phyloP scores from a whole-genome alignment of 139 green algal species.

The Pleodorina starrii region DNA sequence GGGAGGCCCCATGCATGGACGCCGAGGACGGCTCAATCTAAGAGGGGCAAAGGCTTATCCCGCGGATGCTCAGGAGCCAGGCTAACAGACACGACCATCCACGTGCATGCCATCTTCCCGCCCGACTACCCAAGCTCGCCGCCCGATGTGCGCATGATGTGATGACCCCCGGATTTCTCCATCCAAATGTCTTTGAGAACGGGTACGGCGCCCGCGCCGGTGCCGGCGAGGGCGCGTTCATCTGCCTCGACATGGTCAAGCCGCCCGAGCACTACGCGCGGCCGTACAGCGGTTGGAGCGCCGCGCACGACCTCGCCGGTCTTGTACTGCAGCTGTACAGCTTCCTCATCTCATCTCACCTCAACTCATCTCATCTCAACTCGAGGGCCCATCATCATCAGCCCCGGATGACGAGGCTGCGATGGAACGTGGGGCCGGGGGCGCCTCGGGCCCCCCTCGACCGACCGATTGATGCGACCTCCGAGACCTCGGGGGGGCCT shows the following conservation, averaged over 20 bases:
- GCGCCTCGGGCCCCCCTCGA: too few relatives aligned
- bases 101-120: constrained; percentile 53
- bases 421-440: too few relatives aligned
- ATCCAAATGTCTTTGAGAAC: constrained; percentile 46
- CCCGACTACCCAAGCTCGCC: constrained; percentile 30
- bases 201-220: background rate
- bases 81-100: background rate
- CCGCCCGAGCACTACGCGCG: background rate
- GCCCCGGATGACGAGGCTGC: too few relatives aligned
- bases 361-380: too few relatives aligned
- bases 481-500: too few relatives aligned
- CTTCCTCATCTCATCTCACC: too few relatives aligned
- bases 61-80: too few relatives aligned
- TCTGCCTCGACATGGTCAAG: constrained; percentile 61
- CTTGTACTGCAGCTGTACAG: constrained; percentile 54
- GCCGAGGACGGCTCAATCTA: too few relatives aligned
- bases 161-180: background rate
- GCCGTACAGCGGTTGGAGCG: constrained; percentile 48
- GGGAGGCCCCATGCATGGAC: too few relatives aligned
- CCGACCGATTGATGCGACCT: too few relatives aligned
- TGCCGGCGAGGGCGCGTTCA: constrained; percentile 9
- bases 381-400: too few relatives aligned
- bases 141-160: constrained; percentile 6
- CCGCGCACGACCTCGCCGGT: constrained; percentile 37
- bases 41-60: too few relatives aligned